A percentile compares a stretch with the other conserved stretches of the same genome.
Evolutionary conservation across 495 filamentous ascomycete genomes (phyloP).

Genomic region (Aspergillus haitiensis): DNA sequence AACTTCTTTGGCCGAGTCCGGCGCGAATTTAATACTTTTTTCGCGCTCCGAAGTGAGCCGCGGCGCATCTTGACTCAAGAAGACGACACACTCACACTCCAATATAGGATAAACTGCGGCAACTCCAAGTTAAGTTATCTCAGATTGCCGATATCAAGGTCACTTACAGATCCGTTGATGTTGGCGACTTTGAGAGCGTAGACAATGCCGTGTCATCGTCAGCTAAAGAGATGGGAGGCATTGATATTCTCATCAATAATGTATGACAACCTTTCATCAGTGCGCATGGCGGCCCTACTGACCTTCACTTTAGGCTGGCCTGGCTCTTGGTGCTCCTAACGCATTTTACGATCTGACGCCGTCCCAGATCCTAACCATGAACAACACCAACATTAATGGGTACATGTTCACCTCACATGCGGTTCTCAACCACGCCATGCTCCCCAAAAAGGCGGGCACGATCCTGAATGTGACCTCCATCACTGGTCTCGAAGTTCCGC

Average conservation of each 20-base stretch:
- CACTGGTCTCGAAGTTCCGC: constrained; percentile 38
- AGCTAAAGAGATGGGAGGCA: constrained; percentile 23
- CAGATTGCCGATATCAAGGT: too few relatives aligned
- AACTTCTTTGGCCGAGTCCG: constrained; percentile 22
- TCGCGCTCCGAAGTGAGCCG: constrained; percentile 13
- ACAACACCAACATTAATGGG: constrained; percentile 38
- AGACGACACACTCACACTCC: too few relatives aligned
- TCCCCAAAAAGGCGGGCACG: constrained; percentile 29
- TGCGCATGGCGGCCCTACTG: background rate
- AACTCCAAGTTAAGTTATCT: too few relatives aligned
- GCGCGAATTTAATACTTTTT: constrained; percentile 29
- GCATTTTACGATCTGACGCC: constrained; percentile 30
- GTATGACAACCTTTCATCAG: constrained; percentile 6
- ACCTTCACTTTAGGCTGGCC: constrained; percentile 25
- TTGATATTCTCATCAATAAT: constrained; percentile 44
- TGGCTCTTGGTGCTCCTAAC: constrained; percentile 38
- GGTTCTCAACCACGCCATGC: constrained; percentile 35
- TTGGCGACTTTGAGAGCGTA: constrained; percentile 31
- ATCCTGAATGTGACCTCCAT: constrained; percentile 41
- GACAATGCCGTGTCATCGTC: constrained; percentile 29
- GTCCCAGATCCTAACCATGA: constrained; percentile 32
- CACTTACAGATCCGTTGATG: constrained; percentile 19
- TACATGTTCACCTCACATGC: constrained; percentile 34
- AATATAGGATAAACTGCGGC: too few relatives aligned
- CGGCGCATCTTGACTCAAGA: too few relatives aligned